Evolutionary conservation across 2,329 filamentous ascomycete species (phyloP).

Genomic region (Coniella lustricola): DNA sequence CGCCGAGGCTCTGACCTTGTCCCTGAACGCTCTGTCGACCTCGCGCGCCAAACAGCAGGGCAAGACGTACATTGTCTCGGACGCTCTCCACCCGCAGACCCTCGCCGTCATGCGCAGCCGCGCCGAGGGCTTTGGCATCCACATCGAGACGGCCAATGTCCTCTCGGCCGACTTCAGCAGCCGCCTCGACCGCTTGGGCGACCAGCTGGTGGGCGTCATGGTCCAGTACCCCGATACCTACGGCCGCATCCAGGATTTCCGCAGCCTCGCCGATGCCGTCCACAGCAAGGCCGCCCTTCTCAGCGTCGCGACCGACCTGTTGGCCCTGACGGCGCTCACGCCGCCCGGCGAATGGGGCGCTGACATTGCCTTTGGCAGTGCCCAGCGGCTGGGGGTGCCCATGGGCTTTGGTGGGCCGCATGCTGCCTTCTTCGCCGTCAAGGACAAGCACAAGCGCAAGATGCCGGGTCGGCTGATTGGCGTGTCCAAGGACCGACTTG

Average conservation of each 20-base stretch:
- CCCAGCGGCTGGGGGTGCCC: constrained; percentile 86
- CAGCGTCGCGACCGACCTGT: constrained; percentile 80
- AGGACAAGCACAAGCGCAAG: constrained; percentile 87
- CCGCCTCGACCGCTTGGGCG: constrained; percentile 64
- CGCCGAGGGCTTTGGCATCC: constrained; percentile 86
- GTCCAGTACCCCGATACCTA: constrained; percentile 94
- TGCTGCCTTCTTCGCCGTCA: constrained; percentile 90
- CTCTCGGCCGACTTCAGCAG: constrained; percentile 53
- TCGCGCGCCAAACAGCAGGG: constrained; percentile 65
- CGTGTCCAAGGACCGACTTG: constrained; percentile 82
- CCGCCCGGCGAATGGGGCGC: constrained; percentile 92
- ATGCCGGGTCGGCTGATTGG: constrained; percentile 88
- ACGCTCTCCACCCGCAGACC: constrained; percentile 78
- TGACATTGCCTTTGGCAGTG: constrained; percentile 89
- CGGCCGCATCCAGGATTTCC: constrained; percentile 72
- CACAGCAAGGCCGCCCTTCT: constrained; percentile 74
- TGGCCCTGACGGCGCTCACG: constrained; percentile 79
- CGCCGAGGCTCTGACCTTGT: constrained; percentile 92
- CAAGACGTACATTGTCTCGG: constrained; percentile 79
- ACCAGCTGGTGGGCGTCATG: constrained; percentile 80
- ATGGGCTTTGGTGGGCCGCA: constrained; percentile 93
- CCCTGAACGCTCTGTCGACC: constrained; percentile 65
- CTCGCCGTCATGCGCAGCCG: constrained; percentile 76
- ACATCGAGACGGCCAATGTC: constrained; percentile 66
- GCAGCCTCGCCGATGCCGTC: constrained; percentile 64